Evolutionary conservation across 2,329 filamentous ascomycete species (phyloP).

Genomic region (Cladosporium velox): DNA sequence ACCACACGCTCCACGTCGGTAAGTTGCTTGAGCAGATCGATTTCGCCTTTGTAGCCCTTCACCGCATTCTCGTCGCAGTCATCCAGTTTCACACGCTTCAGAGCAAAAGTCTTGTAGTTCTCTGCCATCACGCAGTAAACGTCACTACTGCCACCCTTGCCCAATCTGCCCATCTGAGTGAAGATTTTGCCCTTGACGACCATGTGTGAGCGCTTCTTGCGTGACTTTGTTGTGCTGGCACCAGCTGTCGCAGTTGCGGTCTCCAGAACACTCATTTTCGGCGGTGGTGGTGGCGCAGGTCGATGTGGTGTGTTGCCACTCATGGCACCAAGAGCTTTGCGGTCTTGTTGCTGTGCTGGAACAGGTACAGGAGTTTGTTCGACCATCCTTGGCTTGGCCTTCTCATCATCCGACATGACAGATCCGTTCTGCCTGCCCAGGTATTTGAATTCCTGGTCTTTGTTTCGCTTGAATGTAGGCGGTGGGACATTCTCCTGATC

Average conservation of each 20-base stretch:
- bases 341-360: slow-evolving; percentile 35
- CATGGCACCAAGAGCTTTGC: slow-evolving; percentile 54
- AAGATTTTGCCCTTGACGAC: slow-evolving; percentile 90
- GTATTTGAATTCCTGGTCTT: slow-evolving; percentile 56
- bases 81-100: slow-evolving; percentile 90
- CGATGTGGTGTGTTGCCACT: slow-evolving; percentile 74
- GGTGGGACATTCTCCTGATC: slow-evolving; percentile 82
- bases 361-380: slow-evolving; percentile 44
- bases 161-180: slow-evolving; percentile 85
- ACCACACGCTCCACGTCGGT: slow-evolving; percentile 87
- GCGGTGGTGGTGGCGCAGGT: slow-evolving; percentile 74
- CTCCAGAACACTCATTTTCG: slow-evolving; percentile 96
- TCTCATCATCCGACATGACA: slow-evolving; percentile 51
- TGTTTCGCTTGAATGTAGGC: slow-evolving; percentile 66
- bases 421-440: slow-evolving; percentile 60
- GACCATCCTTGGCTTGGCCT: slow-evolving; percentile 43
- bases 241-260: slow-evolving; percentile 83
- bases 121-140: slow-evolving; percentile 97
- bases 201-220: slow-evolving; percentile 78
- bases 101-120: slow-evolving; percentile 90
- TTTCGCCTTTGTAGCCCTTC: slow-evolving; percentile 89
- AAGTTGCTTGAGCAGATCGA: slow-evolving; percentile 82
- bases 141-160: slow-evolving; percentile 87
- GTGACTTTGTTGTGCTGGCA: slow-evolving; percentile 71
- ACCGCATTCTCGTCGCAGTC: slow-evolving; percentile 83